A percentile compares a stretch with the other conserved stretches of the same genome.
Conservation (phyloP, 1,284 basidiomycete genomes). For the Ustilago esculenta region DNA sequence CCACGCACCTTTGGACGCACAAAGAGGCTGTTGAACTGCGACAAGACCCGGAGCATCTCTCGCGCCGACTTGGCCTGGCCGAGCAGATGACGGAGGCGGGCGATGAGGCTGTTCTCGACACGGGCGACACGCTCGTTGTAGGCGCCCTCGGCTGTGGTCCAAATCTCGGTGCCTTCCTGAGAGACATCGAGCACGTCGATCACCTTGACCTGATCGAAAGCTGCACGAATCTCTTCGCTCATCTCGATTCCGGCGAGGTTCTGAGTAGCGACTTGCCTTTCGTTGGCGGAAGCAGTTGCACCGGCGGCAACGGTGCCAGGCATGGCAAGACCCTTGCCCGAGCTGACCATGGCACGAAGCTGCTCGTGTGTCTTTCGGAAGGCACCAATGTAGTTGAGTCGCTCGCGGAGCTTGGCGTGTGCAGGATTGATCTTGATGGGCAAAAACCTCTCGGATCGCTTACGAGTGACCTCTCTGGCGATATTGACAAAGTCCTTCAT, state of each 20-base stretch:
- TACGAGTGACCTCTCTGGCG: conserved; percentile 91
- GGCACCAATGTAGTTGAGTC: conserved; percentile 84
- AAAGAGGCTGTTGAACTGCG: conserved; percentile 96
- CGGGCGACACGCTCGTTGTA: conserved; percentile 97
- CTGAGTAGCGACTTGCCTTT: conserved; percentile 55
- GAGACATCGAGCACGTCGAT: conserved; percentile 89
- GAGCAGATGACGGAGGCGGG: conserved; percentile 85
- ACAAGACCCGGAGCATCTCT: conserved; percentile 99
- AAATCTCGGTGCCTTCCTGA: conserved; percentile 94
- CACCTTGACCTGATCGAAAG: conserved; percentile 91
- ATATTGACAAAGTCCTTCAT: conserved; percentile 99
- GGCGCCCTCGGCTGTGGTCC: conserved; percentile 93
- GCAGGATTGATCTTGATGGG: conserved; percentile 94
- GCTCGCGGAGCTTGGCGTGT: conserved; percentile 89
- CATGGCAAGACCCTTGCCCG: conserved; percentile 76
- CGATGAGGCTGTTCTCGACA: conserved; percentile 98
- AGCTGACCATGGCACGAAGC: conserved; percentile 94
- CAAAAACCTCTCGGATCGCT: conserved; percentile 91
- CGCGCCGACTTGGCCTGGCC: conserved; percentile 97
- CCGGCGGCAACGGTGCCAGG: conserved; percentile 10
- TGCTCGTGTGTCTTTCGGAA: conserved; percentile 97
- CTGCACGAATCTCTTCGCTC: conserved; percentile 93
- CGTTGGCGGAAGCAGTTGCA: conserved; percentile 13
- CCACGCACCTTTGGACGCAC: conserved; percentile 87
- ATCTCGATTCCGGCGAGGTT: conserved; percentile 79